Evolutionary conservation across 768 basidiomycete genomes (phyloP).

Genomic region (Tylopilus sp.): DNA sequence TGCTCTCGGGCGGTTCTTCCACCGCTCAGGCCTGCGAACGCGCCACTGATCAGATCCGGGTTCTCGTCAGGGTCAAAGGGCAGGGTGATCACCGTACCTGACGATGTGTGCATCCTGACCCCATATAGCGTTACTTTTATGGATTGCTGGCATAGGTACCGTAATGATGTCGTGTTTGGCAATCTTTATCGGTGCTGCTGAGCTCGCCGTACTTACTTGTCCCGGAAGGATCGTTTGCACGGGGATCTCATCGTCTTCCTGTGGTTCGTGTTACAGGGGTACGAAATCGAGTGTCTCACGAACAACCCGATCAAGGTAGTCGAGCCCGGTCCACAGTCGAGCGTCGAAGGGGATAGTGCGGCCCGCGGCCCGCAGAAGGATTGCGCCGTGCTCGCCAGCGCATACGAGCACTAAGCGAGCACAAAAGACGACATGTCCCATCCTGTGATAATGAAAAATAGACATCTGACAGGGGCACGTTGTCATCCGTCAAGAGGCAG

Average conservation of each 20-base stretch:
- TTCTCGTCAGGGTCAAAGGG: conserved; percentile 17
- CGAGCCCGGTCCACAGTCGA: conserved; percentile 36
- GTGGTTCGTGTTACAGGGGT: conserved; percentile 58
- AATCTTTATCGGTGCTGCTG: conserved; percentile 36
- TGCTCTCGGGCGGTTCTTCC: conserved; percentile 40
- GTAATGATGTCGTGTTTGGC: conserved; percentile 53
- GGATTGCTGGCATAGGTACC: conserved; percentile 58
- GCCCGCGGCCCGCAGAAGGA: conserved; percentile 45
- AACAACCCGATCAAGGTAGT: conserved; percentile 60
- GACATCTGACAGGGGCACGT: conserved; percentile 58
- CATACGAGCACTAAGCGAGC: conserved; percentile 61
- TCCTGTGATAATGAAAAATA: conserved; percentile 61
- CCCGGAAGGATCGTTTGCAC: conserved; percentile 35
- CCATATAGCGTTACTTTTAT: conserved; percentile 54
- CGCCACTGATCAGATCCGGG: conserved; percentile 21
- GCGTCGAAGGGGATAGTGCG: conserved; percentile 23
- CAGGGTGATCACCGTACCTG: conserved; percentile 38
- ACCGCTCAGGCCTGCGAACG: conserved; percentile 48
- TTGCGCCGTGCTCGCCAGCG: conserved; percentile 44
- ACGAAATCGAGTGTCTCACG: conserved; percentile 55
- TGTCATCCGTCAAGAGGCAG: conserved; percentile 47
- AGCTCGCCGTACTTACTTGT: conserved; percentile 31
- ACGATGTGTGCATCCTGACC: conserved; percentile 65
- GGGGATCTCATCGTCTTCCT: conserved; percentile 51
- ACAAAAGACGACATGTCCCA: conserved; percentile 61